These are phyloP conservation scores for Ascochyta rabiei DNA, from an alignment of 2,329 filamentous ascomycete genomes.

Conservation along the genomic window DNA sequence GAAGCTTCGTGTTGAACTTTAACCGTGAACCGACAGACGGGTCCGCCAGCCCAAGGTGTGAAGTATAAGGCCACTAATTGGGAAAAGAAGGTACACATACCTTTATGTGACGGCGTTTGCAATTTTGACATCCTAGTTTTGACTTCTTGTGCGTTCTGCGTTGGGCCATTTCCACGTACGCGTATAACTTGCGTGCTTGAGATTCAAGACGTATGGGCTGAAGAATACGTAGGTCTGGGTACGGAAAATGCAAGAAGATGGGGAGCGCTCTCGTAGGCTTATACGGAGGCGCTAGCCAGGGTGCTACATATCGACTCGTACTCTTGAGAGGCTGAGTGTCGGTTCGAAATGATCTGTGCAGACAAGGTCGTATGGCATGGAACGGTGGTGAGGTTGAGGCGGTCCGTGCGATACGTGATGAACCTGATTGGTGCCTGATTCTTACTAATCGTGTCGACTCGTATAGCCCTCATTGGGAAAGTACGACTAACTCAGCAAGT, in stretches of 20 bases:
- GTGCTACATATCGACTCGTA: constrained; percentile 1
- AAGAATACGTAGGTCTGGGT: not conserved
- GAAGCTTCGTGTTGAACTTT: too few relatives aligned
- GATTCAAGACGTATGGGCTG: not conserved
- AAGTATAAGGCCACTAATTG: not conserved
- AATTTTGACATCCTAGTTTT: constrained; percentile 25
- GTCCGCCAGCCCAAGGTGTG: too few relatives aligned
- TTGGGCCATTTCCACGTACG: constrained; percentile 3
- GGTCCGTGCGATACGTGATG: not conserved
- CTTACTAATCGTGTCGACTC: not conserved
- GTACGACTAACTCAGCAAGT: not conserved
- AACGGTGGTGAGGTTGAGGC: not conserved
- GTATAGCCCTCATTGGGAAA: constrained; percentile 1
- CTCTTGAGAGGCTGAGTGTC: not conserved
- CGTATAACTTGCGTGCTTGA: not conserved
- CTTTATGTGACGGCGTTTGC: constrained; percentile 34
- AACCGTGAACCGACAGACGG: too few relatives aligned
- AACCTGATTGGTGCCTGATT: not conserved
- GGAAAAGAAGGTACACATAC: not conserved
- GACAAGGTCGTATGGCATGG: not conserved
- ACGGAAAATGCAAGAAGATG: not conserved
- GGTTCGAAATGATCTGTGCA: not conserved
- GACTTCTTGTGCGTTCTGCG: constrained; percentile 30
- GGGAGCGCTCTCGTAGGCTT: not conserved
- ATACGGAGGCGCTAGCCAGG: not conserved